Evolutionary conservation across 371 early-diverging fungal genomes (phyloP), one percentile per base, ranked within the genome.

Genomic region (Apophysomyces ossiformis): DNA sequence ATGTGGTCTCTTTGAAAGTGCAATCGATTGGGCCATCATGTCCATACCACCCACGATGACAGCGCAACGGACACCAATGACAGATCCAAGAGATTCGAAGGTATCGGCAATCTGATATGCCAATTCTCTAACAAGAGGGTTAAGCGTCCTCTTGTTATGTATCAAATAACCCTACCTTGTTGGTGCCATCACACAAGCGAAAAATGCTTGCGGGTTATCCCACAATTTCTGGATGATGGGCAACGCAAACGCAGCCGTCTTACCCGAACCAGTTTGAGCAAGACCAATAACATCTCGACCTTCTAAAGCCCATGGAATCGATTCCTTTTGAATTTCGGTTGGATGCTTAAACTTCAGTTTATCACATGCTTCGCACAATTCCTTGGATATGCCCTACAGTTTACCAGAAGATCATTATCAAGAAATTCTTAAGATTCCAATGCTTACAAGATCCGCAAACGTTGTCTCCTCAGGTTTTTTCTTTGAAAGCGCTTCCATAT

Each of bases 1-100:
- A 71, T 99, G 98, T 6, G 99, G 99, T 60, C 95, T 92, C 66
- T 94, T 96, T n/a, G 93, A 91, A 13, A 99, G 82, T 6, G 93
- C 95, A 67, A 96, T 94, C 4, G 95, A 81, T 79, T 98, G 98
- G 8, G 90, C 78, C 90, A 96, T 94, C 94, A 97, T 93, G 72
- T 96, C 96, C 92, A 96, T 93, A 58, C 99, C 99, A 75, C 99
- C 99, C 1, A 98, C 95, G 72, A 99, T 89, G 7, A 99, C 95
- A 9, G 93, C 90, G 57, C 91, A 91, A 39, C 94, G 88, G n/a
- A 99, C 96, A 41, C 96, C 97, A 65, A 99, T 95, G 1, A 87
- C 85, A 11, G 94, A 83, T 7, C 99, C 99, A 32, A 99, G 82
- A 3, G 93, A 92, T 72, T 95, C 93, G 71, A 99, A 90, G 11